phyloP scores from a whole-genome alignment of 768 basidiomycete species.

The Gymnopilus junonius region DNA sequence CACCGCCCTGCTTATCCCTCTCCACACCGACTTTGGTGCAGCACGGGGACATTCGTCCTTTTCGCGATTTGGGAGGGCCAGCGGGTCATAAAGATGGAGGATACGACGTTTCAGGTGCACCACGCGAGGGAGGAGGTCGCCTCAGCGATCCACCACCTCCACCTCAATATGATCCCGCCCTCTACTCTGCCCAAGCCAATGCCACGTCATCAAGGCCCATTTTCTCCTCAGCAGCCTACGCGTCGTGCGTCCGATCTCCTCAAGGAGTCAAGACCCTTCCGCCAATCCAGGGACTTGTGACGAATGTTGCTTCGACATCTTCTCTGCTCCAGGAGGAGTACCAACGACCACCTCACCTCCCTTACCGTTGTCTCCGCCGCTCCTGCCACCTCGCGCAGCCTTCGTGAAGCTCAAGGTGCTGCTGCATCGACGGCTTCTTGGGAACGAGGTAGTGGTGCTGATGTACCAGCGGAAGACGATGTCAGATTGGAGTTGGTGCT shows the following conservation, averaged over 20 bases:
- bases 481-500: no score
- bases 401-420: not conserved
- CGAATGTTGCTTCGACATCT: slow-evolving; percentile 25
- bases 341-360: not conserved
- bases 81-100: not conserved
- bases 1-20: slow-evolving; percentile 19
- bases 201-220: not conserved
- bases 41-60: slow-evolving; percentile 2
- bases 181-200: not conserved
- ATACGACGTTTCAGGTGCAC: not conserved
- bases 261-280: not conserved
- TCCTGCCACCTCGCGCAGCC: not conserved
- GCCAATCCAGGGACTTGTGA: no score
- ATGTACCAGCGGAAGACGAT: not conserved
- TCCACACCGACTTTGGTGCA: not conserved
- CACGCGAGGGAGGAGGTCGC: not conserved
- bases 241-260: not conserved
- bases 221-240: no score
- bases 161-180: slow-evolving; percentile 5
- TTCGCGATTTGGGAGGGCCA: not conserved
- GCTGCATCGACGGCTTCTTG: not conserved
- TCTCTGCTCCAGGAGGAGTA: not conserved
- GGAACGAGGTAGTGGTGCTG: no score
- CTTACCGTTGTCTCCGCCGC: not conserved
- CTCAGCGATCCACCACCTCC: not conserved